These are phyloP conservation scores for Gonapodya sp. DNA, from an alignment of 192 early-diverging fungal species.

Conservation along the genomic window DNA sequence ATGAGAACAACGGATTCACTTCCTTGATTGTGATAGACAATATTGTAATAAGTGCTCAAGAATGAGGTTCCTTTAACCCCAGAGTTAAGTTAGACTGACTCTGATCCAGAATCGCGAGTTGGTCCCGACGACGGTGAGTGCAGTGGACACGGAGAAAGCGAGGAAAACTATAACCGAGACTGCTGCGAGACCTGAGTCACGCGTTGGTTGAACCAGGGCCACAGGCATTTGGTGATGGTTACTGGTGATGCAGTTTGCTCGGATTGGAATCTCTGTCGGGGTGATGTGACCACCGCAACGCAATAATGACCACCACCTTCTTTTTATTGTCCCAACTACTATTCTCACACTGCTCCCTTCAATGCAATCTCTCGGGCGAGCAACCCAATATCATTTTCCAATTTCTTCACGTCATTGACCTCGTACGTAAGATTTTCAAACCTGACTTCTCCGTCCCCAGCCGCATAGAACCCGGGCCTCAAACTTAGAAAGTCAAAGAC, in stretches of 20 bases:
- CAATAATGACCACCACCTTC: too few species aligned
- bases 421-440: not conserved
- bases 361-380: not conserved
- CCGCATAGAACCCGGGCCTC: not conserved
- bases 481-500: not conserved
- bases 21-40: not conserved
- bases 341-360: too few species aligned
- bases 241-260: too few species aligned
- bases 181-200: not conserved
- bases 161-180: not conserved
- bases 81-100: not conserved
- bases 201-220: not conserved
- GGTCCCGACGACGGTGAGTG: not conserved
- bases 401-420: not conserved
- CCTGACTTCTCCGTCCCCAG: not conserved
- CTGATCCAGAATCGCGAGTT: not conserved
- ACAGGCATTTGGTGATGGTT: not conserved
- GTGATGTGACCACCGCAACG: too few species aligned
- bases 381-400: not conserved
- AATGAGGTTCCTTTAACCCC: too few species aligned
- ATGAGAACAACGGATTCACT: not conserved
- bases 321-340: too few species aligned
- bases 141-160: not conserved
- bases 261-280: too few species aligned
- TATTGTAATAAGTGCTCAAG: too few species aligned